Conservation (phyloP, 208 protist species). For the Eutreptiella sp. region DNA sequence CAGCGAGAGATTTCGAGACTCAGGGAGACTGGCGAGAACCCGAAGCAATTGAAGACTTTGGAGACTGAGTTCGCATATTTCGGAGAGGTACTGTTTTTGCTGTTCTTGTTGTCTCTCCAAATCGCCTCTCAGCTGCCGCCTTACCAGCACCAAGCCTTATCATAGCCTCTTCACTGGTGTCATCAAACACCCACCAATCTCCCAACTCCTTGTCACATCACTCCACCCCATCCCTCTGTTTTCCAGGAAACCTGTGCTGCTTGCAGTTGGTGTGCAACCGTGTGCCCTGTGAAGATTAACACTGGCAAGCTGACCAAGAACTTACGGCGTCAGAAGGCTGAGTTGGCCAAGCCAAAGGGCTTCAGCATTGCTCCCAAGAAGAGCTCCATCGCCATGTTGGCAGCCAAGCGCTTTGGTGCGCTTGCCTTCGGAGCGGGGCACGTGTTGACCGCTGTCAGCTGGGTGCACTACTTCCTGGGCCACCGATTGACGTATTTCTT, state of each 20-base stretch:
- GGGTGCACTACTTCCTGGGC: background rate
- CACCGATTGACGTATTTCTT: too few relatives aligned
- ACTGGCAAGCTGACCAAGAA: slow-evolving; percentile 41
- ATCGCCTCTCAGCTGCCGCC: too few relatives aligned
- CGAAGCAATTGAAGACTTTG: slow-evolving; percentile 3
- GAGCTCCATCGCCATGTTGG: slow-evolving; percentile 1
- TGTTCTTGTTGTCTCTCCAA: too few relatives aligned
- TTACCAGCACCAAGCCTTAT: too few relatives aligned
- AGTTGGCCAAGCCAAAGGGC: background rate
- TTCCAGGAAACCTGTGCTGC: slow-evolving; percentile 40
- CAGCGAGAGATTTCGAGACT: slow-evolving; percentile 31
- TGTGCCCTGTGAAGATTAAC: slow-evolving; percentile 49
- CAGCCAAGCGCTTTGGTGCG: slow-evolving; percentile 24
- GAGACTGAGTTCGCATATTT: background rate
- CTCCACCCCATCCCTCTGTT: too few relatives aligned
- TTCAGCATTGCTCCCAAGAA: background rate
- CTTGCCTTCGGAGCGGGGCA: background rate
- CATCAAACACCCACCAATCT: too few relatives aligned
- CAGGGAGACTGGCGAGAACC: slow-evolving; percentile 5
- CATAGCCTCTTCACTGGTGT: too few relatives aligned
- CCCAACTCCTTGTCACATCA: too few relatives aligned
- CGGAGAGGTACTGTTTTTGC: too few relatives aligned
- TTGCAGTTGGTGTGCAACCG: slow-evolving; percentile 40
- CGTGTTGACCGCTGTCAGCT: background rate
- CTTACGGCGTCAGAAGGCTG: background rate